Evolutionary conservation across 352 stramenopile genomes (phyloP), one percentile per base, ranked within the genome.

Genomic region (Phytophthora tentaculata): DNA sequence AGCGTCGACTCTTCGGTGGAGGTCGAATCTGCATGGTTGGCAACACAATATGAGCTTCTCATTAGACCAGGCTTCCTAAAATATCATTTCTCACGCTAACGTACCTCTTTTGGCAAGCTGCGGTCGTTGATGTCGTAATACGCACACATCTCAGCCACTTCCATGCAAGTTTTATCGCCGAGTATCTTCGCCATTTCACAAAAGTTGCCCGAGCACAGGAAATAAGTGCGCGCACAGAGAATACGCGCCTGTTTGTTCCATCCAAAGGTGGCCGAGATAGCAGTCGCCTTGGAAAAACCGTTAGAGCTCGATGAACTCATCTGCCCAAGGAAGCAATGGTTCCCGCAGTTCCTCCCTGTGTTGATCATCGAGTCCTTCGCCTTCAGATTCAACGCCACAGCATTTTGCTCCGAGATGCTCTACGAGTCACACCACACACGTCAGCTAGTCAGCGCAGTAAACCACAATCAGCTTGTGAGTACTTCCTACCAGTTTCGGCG

Each of bases 181-280:
- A 94, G 63, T 28, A 92, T 61, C 49, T 85, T 81, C 17, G 86
- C 86, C 57, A 94, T 82, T 52, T 94, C 81, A 60, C 86, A 94
- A 49, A 89, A 91, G 52, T 86, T 94, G n/a, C 84, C 86, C 16
- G 63, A 77, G 64, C 81, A 94, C 4, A 92, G 64, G 20, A 86
- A 80, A 58, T 92, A 94, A 29, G 66, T 70, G 20, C 86, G 84
- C n/a, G 76, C 77, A 37, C 86, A 92, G 24, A 79, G 60, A 54
- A 84, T 65, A 2, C 73, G 81, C 28, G 65, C 75, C 22, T 56
- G 47, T n/a, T 62, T 61, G 50, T 83, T 79, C 81, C 81, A 90
- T n/a, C 64, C 74, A 49, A 90, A 82, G 8, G 72, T 72, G 16
- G 81, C 67, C 2, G 74, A 80, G 55, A 89, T 81, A 43, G 74